Evolutionary conservation across 1,284 basidiomycete species (phyloP).

Genomic region (Pseudozyma sp.): DNA sequence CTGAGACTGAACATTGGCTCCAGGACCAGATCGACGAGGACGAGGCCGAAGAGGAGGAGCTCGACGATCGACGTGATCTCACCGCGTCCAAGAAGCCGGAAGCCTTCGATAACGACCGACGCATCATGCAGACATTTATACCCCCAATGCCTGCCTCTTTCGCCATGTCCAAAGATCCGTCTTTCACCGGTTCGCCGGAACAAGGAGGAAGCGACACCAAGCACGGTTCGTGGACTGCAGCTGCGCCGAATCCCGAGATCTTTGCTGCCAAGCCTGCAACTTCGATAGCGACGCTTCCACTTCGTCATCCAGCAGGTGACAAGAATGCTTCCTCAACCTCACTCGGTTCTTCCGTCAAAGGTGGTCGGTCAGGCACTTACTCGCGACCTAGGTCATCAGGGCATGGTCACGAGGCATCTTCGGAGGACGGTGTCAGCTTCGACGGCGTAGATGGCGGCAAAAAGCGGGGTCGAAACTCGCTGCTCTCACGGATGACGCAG

Average conservation of each 20-base stretch:
- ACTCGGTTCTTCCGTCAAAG: constrained; percentile 24
- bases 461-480: constrained; percentile 24
- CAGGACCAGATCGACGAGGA: constrained; percentile 24
- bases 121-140: constrained; percentile 27
- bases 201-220: constrained; percentile 36
- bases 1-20: constrained; percentile 22
- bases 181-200: constrained; percentile 17
- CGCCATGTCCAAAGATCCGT: constrained; percentile 23
- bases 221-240: constrained; percentile 34
- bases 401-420: constrained; percentile 24
- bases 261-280: constrained; percentile 12
- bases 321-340: constrained; percentile 23
- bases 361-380: constrained; percentile 16
- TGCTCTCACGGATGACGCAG: constrained; percentile 21
- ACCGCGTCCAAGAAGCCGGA: constrained; percentile 7
- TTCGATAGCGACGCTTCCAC: constrained; percentile 6
- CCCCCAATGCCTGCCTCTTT: constrained; percentile 23
- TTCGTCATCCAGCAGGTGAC: constrained; percentile 11
- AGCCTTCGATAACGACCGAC: constrained; percentile 15
- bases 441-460: constrained; percentile 19
- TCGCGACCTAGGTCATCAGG: constrained; percentile 23
- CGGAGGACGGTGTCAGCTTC: constrained; percentile 28
- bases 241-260: constrained; percentile 19
- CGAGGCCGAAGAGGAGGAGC: constrained; percentile 6
- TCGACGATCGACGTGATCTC: constrained; percentile 1